phyloP scores from a whole-genome alignment of 1,284 basidiomycete species.

The Phlebopus sp. region DNA sequence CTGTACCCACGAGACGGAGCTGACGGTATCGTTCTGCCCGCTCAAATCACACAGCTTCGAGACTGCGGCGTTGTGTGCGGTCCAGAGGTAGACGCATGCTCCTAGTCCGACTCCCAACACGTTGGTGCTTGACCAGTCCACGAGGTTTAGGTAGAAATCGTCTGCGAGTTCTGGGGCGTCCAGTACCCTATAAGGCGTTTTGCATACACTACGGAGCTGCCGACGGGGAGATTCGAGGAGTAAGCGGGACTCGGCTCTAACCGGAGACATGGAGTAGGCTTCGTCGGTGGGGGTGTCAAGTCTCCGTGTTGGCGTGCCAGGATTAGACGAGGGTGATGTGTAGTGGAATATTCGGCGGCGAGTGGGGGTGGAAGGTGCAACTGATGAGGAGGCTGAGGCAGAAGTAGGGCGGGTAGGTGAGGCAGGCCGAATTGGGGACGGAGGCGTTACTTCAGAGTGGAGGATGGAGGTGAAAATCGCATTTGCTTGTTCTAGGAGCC shows the following conservation, averaged over 20 bases:
- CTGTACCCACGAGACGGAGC: constrained; percentile 91
- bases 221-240: constrained; percentile 87
- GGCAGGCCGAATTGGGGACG: constrained; percentile 54
- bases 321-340: constrained; percentile 48
- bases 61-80: constrained; percentile 88
- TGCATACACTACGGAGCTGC: constrained; percentile 80
- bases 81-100: constrained; percentile 95
- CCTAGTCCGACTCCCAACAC: constrained; percentile 92
- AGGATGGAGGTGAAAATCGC: constrained; percentile 70
- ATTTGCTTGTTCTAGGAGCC: constrained; percentile 68
- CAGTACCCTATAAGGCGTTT: constrained; percentile 96
- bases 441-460: constrained; percentile 72
- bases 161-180: constrained; percentile 97
- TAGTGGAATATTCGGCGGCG: constrained; percentile 67
- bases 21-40: constrained; percentile 64
- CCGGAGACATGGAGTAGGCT: constrained; percentile 88
- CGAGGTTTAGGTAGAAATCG: constrained; percentile 97
- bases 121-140: constrained; percentile 96
- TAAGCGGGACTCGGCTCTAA: constrained; percentile 78
- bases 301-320: constrained; percentile 53
- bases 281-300: constrained; percentile 77
- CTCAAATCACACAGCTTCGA: constrained; percentile 88
- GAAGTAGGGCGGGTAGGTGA: constrained; percentile 57
- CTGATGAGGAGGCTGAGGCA: constrained; percentile 34
- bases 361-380: constrained; percentile 60